These are phyloP conservation scores for Mallotus japonicus DNA, from an alignment of 441 rosid genomes.

Conservation along the genomic window DNA sequence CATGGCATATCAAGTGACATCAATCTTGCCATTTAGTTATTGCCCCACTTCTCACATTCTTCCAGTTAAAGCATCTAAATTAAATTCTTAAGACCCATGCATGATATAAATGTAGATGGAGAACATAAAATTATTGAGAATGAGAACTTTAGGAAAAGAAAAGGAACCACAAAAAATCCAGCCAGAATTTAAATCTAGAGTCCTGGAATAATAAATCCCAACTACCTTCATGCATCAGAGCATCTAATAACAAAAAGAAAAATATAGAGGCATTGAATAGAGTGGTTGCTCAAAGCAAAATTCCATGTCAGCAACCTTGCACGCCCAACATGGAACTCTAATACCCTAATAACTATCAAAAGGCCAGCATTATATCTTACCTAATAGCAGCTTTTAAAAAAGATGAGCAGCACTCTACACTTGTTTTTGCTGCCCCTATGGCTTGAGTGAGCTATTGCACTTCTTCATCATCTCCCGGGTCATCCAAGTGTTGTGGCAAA, in stretches of 20 bases:
- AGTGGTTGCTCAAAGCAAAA: not conserved
- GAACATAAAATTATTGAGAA: not conserved
- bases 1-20: not conserved
- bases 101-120: not conserved
- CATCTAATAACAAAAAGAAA: no score
- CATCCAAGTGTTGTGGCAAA: constrained; percentile 66
- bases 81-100: not conserved
- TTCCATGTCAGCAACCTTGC: not conserved
- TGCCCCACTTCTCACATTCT: constrained; percentile 2
- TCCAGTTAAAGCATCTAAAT: constrained; percentile 4
- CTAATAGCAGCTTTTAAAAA: constrained; percentile 84
- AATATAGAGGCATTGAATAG: not conserved
- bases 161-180: no score
- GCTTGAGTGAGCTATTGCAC: constrained; percentile 71
- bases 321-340: constrained; percentile 1
- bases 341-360: not conserved
- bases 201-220: no score
- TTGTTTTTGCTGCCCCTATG: constrained; percentile 81
- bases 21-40: not conserved
- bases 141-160: not conserved
- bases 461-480: constrained; percentile 66
- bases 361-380: constrained; percentile 38
- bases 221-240: no score
- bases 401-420: constrained; percentile 75
- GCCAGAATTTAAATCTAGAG: no score